Base-by-base conservation (phyloP, 352 stramenopile genomes). In the Aphanomyces astaci region DNA sequence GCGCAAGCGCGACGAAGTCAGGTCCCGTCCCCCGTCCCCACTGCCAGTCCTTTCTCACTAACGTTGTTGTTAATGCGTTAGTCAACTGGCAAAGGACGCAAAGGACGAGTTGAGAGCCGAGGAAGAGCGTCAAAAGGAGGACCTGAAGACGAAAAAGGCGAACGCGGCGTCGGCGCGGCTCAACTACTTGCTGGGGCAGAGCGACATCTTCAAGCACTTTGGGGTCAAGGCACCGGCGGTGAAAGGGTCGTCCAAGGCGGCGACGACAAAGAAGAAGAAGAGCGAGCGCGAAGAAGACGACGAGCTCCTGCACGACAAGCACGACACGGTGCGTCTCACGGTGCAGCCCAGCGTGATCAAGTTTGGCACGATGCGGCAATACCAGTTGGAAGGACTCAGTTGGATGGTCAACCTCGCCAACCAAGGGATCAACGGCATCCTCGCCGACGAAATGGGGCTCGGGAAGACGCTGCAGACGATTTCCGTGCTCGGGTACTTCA, bases 401-500 rank as follows among this genome's bases (percentile, higher is more conserved):
- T 99, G 97, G 97, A 93, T 99, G 77, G 82, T 99, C 7, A 98
- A 98, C 73, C 82, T 99, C 9, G 94, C 98, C 62, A 96, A 99
- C 72, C 98, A 99, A 70, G 95, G 98, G 54, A 93, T 99, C 54
- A 99, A 99, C 78, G 96, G 96, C 13, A 99, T 99, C 57, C 75
- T 99, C 28, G 97, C 95, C 0, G 96, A 99, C 72, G 96, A 99
- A 76, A 98, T 98, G 92, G 94, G 90, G 69, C 84, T 99, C n/a
- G 96, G 96, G 33, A 99, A 99, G 76, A 99, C 96, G 0, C 90
- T 99, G 33, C 92, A 95, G 70, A 95, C 87, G 24, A 95, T 95
- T 59, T 95, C 87, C 0, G 84, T 95, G 64, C 72, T 95, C 27
- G 87, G 70, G 3, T 95, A 95, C 64, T 91, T 93, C 36, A 73